phyloP scores from a whole-genome alignment of 2,329 filamentous ascomycete species.

The Pseudogymnoascus sp. region DNA sequence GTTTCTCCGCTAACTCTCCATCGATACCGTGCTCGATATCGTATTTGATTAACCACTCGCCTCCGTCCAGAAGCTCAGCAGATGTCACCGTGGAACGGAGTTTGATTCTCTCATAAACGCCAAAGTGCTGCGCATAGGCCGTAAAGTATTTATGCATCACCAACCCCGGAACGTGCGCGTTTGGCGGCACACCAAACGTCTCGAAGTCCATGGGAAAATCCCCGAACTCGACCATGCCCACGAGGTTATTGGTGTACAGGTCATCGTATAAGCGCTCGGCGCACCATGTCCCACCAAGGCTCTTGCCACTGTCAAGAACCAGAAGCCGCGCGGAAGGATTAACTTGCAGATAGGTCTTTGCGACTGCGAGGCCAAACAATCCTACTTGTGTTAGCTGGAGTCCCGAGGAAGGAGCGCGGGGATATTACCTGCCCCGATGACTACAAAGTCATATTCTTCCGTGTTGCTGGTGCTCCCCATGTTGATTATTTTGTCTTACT shows the following conservation, averaged over 20 bases:
- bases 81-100: slow-evolving; percentile 42
- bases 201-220: slow-evolving; percentile 48
- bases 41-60: not conserved
- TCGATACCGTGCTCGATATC: not conserved
- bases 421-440: slow-evolving; percentile 40
- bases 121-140: slow-evolving; percentile 47
- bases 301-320: slow-evolving; percentile 50
- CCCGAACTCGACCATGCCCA: slow-evolving; percentile 64
- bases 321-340: slow-evolving; percentile 48
- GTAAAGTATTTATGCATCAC: slow-evolving; percentile 50
- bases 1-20: not conserved
- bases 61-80: slow-evolving; percentile 7
- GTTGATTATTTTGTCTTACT: not conserved
- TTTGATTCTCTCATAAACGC: slow-evolving; percentile 40
- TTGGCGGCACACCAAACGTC: slow-evolving; percentile 23
- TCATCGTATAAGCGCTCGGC: slow-evolving; percentile 58
- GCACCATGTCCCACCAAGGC: slow-evolving; percentile 63
- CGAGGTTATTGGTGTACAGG: slow-evolving; percentile 64
- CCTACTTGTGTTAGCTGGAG: slow-evolving; percentile 26
- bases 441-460: slow-evolving; percentile 25
- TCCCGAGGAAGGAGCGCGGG: not conserved
- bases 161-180: slow-evolving; percentile 51
- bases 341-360: slow-evolving; percentile 52
- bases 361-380: slow-evolving; percentile 49
- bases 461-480: not conserved